phyloP scores from a whole-genome alignment of 306 rosid genomes.

The Pyrus communis region DNA sequence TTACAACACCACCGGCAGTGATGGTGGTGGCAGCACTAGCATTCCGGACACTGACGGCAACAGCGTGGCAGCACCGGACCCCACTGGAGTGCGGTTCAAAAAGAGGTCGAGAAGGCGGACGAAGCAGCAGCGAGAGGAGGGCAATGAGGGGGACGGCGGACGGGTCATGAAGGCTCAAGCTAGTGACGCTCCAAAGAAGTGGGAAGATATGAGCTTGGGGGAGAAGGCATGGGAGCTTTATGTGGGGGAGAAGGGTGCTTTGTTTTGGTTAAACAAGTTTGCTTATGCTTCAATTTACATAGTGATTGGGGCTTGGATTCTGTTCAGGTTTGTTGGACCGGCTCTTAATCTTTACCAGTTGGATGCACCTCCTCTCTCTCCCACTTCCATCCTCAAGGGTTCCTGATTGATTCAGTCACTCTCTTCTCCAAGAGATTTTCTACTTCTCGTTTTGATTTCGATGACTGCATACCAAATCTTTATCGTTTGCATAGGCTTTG shows the following conservation, averaged over 20 bases:
- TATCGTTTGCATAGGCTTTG: neutral
- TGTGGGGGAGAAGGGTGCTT: constrained; percentile 77
- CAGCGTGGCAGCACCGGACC: constrained; percentile 20
- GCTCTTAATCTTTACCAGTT: constrained; percentile 80
- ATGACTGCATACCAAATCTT: neutral
- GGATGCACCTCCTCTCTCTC: constrained; percentile 66
- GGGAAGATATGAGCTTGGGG: constrained; percentile 76
- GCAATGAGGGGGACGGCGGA: constrained; percentile 1
- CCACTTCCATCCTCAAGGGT: constrained; percentile 58
- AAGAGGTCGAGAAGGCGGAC: constrained; percentile 57
- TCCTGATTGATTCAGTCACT: constrained; percentile 16
- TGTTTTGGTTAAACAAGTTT: constrained; percentile 82
- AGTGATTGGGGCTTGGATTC: constrained; percentile 78
- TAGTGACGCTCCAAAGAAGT: constrained; percentile 41
- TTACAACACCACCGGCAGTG: constrained; percentile 22
- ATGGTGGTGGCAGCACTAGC: constrained; percentile 1
- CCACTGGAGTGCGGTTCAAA: constrained; percentile 43
- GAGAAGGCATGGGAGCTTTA: constrained; percentile 78
- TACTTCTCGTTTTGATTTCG: neutral
- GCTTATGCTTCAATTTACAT: constrained; percentile 92
- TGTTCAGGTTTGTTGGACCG: constrained; percentile 88
- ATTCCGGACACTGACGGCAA: neutral
- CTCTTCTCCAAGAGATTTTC: neutral
- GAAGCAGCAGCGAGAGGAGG: constrained; percentile 32
- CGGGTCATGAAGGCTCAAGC: constrained; percentile 27